phyloP scores from a whole-genome alignment of 495 filamentous ascomycete genomes.

The Apiosordaria backusii region DNA sequence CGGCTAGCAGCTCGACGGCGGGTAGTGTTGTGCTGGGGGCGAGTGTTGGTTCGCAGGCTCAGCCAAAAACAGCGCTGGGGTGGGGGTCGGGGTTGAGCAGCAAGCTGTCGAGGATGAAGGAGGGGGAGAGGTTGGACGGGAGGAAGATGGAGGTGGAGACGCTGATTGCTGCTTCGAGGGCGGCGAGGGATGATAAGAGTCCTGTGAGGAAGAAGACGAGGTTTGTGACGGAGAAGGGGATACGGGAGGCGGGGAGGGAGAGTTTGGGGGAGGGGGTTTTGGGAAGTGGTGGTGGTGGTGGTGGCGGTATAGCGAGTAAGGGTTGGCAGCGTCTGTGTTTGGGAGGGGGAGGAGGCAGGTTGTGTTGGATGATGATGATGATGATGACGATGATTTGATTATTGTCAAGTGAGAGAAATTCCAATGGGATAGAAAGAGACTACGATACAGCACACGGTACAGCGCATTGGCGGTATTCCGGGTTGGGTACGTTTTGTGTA shows the following conservation, averaged over 20 bases:
- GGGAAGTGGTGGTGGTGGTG: conserved; percentile 16
- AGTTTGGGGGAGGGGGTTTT: conserved; percentile 57
- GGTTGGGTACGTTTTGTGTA: not conserved
- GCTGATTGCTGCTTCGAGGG: not conserved
- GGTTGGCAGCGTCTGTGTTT: not conserved
- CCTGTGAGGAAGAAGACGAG: conserved; percentile 73
- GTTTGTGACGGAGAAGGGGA: conserved; percentile 74
- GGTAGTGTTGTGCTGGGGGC: conserved; percentile 36
- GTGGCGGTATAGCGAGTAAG: not conserved
- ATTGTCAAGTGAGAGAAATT: conserved; percentile 22
- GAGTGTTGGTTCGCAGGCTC: not conserved
- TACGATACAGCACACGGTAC: not conserved
- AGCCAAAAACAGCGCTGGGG: conserved; percentile 32
- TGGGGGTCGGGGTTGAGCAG: conserved; percentile 48
- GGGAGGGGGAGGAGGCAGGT: conserved; percentile 14
- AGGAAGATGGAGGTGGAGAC: conserved; percentile 4
- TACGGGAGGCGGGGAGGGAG: conserved; percentile 71
- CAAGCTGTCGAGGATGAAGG: conserved; percentile 52
- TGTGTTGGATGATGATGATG: conserved; percentile 24
- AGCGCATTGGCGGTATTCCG: not conserved
- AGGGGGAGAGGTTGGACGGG: conserved; percentile 42
- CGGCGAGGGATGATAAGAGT: conserved; percentile 28
- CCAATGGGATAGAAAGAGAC: not conserved
- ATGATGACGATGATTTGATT: conserved; percentile 34
- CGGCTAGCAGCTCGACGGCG: conserved; percentile 14